These are phyloP conservation scores for Wickerhamiella galacta DNA, from an alignment of 805 yeast genomes.

Conservation along the genomic window DNA sequence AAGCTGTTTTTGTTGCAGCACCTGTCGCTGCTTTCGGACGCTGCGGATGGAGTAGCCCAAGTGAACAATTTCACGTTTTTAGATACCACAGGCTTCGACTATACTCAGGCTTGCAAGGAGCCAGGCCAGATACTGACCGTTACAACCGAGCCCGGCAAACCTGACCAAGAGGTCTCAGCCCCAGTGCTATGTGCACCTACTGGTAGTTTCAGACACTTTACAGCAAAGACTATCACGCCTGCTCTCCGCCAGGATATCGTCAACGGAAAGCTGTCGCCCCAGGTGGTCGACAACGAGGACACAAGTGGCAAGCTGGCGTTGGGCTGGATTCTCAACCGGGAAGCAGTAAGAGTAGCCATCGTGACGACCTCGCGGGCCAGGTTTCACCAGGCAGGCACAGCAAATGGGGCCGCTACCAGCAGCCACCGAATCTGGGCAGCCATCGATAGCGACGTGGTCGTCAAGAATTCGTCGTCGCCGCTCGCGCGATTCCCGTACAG, in stretches of 20 bases:
- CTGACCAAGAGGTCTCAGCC: slow-evolving; percentile 4
- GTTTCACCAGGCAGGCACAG: slow-evolving; percentile 7
- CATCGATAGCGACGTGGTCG: slow-evolving; percentile 18
- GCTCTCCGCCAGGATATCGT: not conserved
- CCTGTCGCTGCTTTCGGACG: slow-evolving; percentile 11
- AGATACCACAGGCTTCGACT: slow-evolving; percentile 24
- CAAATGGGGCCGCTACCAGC: slow-evolving; percentile 3
- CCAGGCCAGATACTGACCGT: slow-evolving; percentile 25
- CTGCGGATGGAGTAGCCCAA: slow-evolving; percentile 11
- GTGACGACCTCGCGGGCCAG: slow-evolving; percentile 16
- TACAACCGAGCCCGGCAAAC: slow-evolving; percentile 4
- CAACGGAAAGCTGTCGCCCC: slow-evolving; percentile 1
- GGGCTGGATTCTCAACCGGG: slow-evolving; percentile 21
- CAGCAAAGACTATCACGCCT: not conserved
- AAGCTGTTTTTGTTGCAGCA: slow-evolving; percentile 29
- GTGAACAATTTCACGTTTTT: slow-evolving; percentile 17
- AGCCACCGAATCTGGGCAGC: slow-evolving; percentile 27
- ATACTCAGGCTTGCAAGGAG: slow-evolving; percentile 23
- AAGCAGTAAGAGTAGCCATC: slow-evolving; percentile 17
- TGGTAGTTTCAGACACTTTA: slow-evolving; percentile 23
- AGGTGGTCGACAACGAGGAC: slow-evolving; percentile 2
- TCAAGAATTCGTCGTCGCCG: slow-evolving; percentile 4
- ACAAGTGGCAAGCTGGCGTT: slow-evolving; percentile 19
- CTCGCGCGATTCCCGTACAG: slow-evolving; percentile 30
- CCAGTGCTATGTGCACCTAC: slow-evolving; percentile 22